Conservation (phyloP, 2,329 filamentous ascomycete species). For the Tolypocladium sp. region DNA sequence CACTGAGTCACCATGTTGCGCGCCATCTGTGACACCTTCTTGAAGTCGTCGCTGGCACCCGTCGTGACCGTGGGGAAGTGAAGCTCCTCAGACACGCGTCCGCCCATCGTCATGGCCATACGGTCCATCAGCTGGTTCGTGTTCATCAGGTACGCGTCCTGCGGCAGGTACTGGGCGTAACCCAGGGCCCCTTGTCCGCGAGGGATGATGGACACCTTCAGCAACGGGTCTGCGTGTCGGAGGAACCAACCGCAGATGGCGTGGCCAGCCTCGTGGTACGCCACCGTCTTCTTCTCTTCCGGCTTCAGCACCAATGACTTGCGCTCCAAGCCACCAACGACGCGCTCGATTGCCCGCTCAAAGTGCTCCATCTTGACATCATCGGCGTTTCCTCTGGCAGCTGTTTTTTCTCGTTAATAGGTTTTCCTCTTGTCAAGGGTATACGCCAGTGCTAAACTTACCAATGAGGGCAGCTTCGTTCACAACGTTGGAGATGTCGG, state of each 20-base stretch:
- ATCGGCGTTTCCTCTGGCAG: conserved; percentile 72
- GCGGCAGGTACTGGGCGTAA: conserved; percentile 94
- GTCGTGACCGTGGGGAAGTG: conserved; percentile 96
- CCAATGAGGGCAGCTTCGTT: conserved; percentile 96
- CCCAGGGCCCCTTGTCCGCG: conserved; percentile 88
- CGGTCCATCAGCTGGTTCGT: conserved; percentile 95
- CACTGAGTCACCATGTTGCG: conserved; percentile 98
- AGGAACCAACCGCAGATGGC: conserved; percentile 99
- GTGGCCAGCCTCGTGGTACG: conserved; percentile 96
- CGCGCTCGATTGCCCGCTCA: conserved; percentile 94
- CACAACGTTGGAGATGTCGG: conserved; percentile 96
- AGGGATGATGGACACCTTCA: conserved; percentile 98
- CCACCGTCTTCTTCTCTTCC: conserved; percentile 89
- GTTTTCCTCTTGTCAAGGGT: conserved; percentile 17
- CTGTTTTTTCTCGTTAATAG: conserved; percentile 33
- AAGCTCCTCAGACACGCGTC: conserved; percentile 88
- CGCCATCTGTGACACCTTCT: conserved; percentile 94
- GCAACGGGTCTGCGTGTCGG: conserved; percentile 87
- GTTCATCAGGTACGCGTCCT: conserved; percentile 93
- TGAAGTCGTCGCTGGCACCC: conserved; percentile 93
- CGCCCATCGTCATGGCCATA: conserved; percentile 98
- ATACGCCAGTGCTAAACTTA: conserved; percentile 35
- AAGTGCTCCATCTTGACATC: conserved; percentile 85
- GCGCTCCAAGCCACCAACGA: conserved; percentile 93
- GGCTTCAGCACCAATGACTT: conserved; percentile 91